Evolutionary conservation across 2,329 filamentous ascomycete genomes (phyloP).

Genomic region (Achaetomium macrosporum): DNA sequence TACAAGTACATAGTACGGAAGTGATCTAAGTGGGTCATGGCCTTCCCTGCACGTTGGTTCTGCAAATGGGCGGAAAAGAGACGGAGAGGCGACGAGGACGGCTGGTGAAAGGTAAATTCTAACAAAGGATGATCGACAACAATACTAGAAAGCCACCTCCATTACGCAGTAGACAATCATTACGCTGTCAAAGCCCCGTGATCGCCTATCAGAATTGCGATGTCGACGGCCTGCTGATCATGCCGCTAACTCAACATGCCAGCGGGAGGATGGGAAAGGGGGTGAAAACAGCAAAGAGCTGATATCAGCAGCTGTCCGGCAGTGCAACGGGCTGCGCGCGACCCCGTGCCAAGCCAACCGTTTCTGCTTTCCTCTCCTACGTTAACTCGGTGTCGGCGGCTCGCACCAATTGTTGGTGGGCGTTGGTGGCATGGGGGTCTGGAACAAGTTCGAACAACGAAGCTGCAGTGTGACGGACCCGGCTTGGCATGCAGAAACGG

Average conservation of each 20-base stretch:
- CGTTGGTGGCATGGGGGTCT: not conserved
- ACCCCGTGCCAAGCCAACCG: constrained; percentile 4
- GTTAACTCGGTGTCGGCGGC: not conserved
- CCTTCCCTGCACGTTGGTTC: too few species aligned
- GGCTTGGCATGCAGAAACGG: constrained; percentile 9
- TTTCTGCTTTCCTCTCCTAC: not conserved
- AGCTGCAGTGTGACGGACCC: too few species aligned
- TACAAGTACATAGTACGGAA: too few species aligned
- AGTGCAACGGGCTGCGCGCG: not conserved
- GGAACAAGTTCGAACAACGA: too few species aligned
- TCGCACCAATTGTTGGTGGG: constrained; percentile 2
- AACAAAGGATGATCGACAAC: too few species aligned
- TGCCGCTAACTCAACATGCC: not conserved
- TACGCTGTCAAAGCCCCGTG: constrained; percentile 1
- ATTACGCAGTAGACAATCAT: constrained; percentile 8
- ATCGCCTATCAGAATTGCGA: constrained; percentile 5
- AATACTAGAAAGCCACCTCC: too few species aligned
- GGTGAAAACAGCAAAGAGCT: not conserved
- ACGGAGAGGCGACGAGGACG: too few species aligned
- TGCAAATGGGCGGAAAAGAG: too few species aligned
- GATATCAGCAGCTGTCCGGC: constrained; percentile 2
- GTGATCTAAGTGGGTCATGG: too few species aligned
- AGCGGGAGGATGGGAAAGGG: not conserved
- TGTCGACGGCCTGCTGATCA: not conserved
- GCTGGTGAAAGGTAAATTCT: too few species aligned